Base-by-base conservation (phyloP, 2,329 filamentous ascomycete genomes). In the Penicillium glabrum region DNA sequence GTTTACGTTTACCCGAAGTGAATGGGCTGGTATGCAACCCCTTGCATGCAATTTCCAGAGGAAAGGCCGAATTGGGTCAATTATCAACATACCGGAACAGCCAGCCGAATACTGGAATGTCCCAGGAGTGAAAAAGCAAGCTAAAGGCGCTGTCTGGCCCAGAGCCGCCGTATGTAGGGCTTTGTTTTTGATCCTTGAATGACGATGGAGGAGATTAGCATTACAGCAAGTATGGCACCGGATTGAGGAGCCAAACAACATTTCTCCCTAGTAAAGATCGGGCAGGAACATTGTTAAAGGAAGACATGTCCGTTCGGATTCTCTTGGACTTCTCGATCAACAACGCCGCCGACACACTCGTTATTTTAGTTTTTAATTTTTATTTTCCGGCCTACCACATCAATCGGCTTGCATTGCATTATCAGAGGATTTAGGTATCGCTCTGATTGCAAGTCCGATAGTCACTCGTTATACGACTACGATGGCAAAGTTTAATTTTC, bases 241-340 rank as follows among this genome's bases (percentile, higher is more conserved):
- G 19, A 47, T 43, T 31, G 45, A 48, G 33, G n/a, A n/a, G 19
- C 44, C 19, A 26, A 50, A 31, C 27, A 62, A 51, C 61, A 62
- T 54, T 60, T 50, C 46, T 50, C 63, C 64, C 63, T 65, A 35
- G 54, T 23, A 57, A 29, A 58, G 61, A 65, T 66, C 61, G 8
- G 8, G 53, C 24, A 11, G 56, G 24, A 43, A 3, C 16, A n/a
- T 58, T 47, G 41, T 61, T 65, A 64, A 65, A 65, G 35, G 51
- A 48, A 39, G 31, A 6, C 16, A n/a, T 51, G 21, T 46, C 59
- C 61, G 44, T 13, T n/a, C 19, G 46, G 16, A 16, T 19, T 21
- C 54, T 11, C 11, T 37, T 33, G 14, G 29, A 33, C 23, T 37
- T 26, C 27, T 44, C 37, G 24, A 52, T 27, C 44, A 58, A 49